Evolutionary conservation across 176 grass and related monocot species (phyloP).

Genomic region (Cenchrus fungigraminus): DNA sequence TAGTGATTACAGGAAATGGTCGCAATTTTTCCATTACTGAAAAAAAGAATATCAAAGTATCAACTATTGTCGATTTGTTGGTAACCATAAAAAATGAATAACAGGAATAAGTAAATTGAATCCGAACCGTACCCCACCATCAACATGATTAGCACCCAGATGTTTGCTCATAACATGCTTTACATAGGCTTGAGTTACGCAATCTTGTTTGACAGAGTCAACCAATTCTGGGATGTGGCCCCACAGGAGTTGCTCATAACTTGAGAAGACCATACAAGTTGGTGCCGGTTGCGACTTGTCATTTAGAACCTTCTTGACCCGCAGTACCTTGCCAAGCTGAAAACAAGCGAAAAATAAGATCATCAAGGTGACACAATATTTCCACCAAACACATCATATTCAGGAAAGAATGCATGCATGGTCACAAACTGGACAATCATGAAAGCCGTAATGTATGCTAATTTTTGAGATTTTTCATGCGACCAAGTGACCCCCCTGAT

Average conservation of each 20-base stretch:
- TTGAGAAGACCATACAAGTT: conserved; percentile 62
- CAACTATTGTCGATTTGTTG: neutral
- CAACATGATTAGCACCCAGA: conserved; percentile 67
- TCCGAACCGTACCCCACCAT: conserved; percentile 62
- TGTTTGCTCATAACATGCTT: conserved; percentile 70
- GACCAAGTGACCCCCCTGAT: neutral
- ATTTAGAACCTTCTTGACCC: conserved; percentile 69
- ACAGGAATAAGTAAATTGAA: conserved; percentile 16
- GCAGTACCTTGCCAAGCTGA: conserved; percentile 85
- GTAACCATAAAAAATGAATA: neutral
- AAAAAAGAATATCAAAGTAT: neutral
- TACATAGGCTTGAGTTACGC: conserved; percentile 64
- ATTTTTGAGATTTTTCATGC: neutral
- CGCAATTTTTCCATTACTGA: conserved; percentile 1
- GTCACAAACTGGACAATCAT: neutral
- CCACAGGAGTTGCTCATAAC: conserved; percentile 77
- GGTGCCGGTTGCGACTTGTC: conserved; percentile 42
- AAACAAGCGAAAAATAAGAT: conserved; percentile 18
- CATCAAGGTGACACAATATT: neutral
- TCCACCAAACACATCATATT: neutral
- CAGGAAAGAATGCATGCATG: neutral
- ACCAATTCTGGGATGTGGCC: conserved; percentile 59
- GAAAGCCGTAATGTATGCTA: neutral
- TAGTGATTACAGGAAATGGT: neutral
- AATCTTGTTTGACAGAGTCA: conserved; percentile 64